Conservation (phyloP, 2,329 filamentous ascomycete species). For the Colletotrichum euphorbiae region DNA sequence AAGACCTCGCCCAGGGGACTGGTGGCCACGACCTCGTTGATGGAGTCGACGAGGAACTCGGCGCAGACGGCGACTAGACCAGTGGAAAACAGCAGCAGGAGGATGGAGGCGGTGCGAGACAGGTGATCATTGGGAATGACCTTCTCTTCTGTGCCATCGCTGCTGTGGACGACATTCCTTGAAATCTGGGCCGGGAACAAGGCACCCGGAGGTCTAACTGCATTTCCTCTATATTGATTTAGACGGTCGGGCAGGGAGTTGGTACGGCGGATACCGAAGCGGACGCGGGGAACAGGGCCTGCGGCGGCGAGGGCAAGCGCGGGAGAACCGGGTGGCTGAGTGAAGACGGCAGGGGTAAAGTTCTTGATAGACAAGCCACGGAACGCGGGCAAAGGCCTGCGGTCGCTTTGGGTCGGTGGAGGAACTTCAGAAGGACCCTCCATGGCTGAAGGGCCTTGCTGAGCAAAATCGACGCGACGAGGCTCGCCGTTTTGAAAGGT, state of each 20-base stretch:
- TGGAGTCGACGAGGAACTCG: conserved; percentile 77
- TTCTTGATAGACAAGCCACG: conserved; percentile 74
- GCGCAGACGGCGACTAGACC: conserved; percentile 75
- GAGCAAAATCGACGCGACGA: conserved; percentile 70
- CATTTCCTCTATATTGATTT: conserved; percentile 51
- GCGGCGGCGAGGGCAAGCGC: conserved; percentile 41
- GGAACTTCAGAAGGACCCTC: conserved; percentile 46
- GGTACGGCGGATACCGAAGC: conserved; percentile 76
- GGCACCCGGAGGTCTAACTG: conserved; percentile 59
- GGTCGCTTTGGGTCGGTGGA: conserved; percentile 32
- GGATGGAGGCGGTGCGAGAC: conserved; percentile 66
- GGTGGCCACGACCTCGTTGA: conserved; percentile 69
- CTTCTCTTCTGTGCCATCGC: conserved; percentile 44
- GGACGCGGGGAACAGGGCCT: conserved; percentile 66
- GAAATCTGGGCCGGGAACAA: conserved; percentile 62
- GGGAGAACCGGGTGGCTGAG: conserved; percentile 44
- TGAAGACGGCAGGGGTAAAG: conserved; percentile 78
- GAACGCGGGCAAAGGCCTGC: conserved; percentile 65
- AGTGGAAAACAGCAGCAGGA: conserved; percentile 73
- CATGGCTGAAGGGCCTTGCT: conserved; percentile 46
- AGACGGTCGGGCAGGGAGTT: conserved; percentile 80
- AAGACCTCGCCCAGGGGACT: conserved; percentile 73
- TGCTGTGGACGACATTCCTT: conserved; percentile 49
- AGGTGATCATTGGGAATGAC: conserved; percentile 58
- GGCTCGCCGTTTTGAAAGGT: conserved; percentile 54